Percentiles rank a stretch among this genome's conserved stretches.
phyloP scores from a whole-genome alignment of 1,284 basidiomycete species.

The Singerocomus inundabilis region DNA sequence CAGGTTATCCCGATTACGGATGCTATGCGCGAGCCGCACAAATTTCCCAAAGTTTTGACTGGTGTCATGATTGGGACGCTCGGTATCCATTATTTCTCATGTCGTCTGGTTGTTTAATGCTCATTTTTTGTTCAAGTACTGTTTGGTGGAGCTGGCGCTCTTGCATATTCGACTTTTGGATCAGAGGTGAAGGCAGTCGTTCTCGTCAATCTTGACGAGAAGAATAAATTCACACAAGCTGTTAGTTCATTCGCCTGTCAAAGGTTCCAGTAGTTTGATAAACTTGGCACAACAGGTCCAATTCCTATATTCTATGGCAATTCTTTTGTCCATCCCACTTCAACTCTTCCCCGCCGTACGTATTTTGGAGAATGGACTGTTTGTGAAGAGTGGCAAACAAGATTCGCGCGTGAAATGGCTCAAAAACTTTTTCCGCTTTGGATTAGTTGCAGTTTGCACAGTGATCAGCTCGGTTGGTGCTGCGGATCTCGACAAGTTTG shows the following conservation, averaged over 20 bases:
- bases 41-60: slow-evolving; percentile 86
- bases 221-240: slow-evolving; percentile 86
- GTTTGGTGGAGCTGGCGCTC: slow-evolving; percentile 87
- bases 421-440: slow-evolving; percentile 89
- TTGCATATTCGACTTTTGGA: slow-evolving; percentile 90
- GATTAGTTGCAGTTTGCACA: slow-evolving; percentile 75
- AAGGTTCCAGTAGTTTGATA: background rate
- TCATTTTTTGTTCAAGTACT: slow-evolving; percentile 49
- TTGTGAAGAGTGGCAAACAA: slow-evolving; percentile 83
- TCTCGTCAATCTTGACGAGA: slow-evolving; percentile 88
- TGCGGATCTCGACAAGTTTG: slow-evolving; percentile 94
- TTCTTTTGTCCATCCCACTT: slow-evolving; percentile 90
- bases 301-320: slow-evolving; percentile 90
- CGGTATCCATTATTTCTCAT: slow-evolving; percentile 39
- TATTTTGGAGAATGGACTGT: slow-evolving; percentile 97
- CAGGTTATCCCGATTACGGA: slow-evolving; percentile 95
- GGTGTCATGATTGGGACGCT: slow-evolving; percentile 88
- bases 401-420: slow-evolving; percentile 76
- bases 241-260: slow-evolving; percentile 41
- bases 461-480: slow-evolving; percentile 83
- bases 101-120: slow-evolving; percentile 1
- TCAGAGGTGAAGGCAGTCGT: slow-evolving; percentile 90
- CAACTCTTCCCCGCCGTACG: slow-evolving; percentile 97
- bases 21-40: slow-evolving; percentile 91
- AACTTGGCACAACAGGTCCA: slow-evolving; percentile 50